Percentiles rank a stretch among this genome's conserved stretches.
These are phyloP conservation scores for Solanum phureja DNA, from an alignment of 257 asterid species.

Conservation along the genomic window DNA sequence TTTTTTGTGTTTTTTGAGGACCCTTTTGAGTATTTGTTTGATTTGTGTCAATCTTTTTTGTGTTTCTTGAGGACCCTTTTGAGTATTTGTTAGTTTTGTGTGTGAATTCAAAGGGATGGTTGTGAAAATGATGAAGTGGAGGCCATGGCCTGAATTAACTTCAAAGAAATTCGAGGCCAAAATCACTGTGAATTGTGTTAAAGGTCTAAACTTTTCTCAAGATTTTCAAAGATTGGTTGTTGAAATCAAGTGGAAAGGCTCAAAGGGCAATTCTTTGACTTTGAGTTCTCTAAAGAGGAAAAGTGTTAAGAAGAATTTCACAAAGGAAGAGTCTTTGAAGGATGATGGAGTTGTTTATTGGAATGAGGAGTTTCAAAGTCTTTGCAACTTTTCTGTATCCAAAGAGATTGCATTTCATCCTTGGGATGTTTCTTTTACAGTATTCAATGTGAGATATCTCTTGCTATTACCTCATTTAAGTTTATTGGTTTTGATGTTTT, in stretches of 20 bases:
- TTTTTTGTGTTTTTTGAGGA: neutral
- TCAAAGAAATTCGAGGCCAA: conserved; percentile 54
- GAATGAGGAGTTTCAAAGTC: conserved; percentile 55
- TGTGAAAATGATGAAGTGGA: conserved; percentile 78
- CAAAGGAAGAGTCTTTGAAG: conserved; percentile 30
- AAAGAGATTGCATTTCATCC: conserved; percentile 46
- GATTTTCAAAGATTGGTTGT: conserved; percentile 29
- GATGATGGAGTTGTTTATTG: conserved; percentile 31
- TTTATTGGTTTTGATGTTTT: too few species aligned
- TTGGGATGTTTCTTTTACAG: conserved; percentile 53
- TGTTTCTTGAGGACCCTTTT: neutral
- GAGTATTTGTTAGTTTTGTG: neutral
- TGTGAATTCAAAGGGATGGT: conserved; percentile 27
- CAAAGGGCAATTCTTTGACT: conserved; percentile 23
- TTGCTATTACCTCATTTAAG: too few species aligned
- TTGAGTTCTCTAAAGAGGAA: conserved; percentile 30
- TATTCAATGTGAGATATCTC: too few species aligned
- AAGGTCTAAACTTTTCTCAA: conserved; percentile 13
- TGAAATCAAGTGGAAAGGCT: conserved; percentile 70
- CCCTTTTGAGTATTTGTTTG: neutral
- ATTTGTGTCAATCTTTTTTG: neutral
- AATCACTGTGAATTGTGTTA: conserved; percentile 26
- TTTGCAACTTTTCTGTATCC: conserved; percentile 27
- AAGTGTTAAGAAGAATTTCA: conserved; percentile 40
- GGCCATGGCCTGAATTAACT: conserved; percentile 53